Evolutionary conservation across 371 early-diverging fungal species (phyloP), one percentile per base, ranked within the genome.

Genomic region (Circinella umbellata): DNA sequence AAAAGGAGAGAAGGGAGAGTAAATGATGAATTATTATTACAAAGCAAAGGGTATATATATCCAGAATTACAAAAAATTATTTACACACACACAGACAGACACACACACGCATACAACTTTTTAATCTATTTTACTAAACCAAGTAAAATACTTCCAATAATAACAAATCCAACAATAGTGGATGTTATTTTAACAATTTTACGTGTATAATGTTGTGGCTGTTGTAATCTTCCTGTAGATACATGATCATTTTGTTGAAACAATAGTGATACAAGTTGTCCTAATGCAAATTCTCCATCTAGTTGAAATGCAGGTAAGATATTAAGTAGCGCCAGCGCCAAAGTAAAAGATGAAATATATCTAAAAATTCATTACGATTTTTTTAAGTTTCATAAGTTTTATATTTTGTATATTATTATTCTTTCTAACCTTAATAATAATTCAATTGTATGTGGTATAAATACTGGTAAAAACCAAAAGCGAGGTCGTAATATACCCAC

Each of bases 241-340:
- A 69, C 38, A 8, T 63, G 63, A 17, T 66, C 68, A 35, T 62
- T 63, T 3, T 70, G 63, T 27, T 75, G 73, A 35, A 77, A 27
- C 8, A 76, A 35, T 35, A 76, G 39, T 17, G 77, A 63, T 4
- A 89, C 20, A 3, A 84, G 74, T 46, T 81, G 78, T 13, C 73
- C 69, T 49, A 93, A 72, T 0, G 91, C 89, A 72, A 88, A 91
- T 46, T 93, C 85, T 8, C 95, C 95, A 73, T 94, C 95, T 66
- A 94, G 73, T 49, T 89, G 80, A 62, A 87, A 88, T 2, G 93
- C 93, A 0, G 95, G 95, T 7, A 93, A 76, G 65, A 93, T 92
- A 76, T 94, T 94, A 27, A 94, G 77, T 20, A 94, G 69, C 8
- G 91, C 87, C 54, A 94, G 78, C 13, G 93, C 95, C 17, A 92